Evolutionary conservation across 345 rosid species (phyloP).

Genomic region (Garcia nutans): DNA sequence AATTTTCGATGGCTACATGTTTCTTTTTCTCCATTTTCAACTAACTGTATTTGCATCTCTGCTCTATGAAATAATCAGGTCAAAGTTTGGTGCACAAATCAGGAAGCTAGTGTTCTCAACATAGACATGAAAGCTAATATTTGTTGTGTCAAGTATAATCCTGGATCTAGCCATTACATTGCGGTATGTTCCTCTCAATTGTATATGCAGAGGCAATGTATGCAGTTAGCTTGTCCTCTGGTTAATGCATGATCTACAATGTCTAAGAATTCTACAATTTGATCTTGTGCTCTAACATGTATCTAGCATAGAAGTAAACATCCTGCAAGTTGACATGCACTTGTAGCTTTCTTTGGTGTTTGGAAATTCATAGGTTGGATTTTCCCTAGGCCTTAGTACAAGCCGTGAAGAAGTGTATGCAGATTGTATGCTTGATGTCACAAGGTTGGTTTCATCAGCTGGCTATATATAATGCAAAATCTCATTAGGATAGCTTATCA

Average conservation of each 20-base stretch:
- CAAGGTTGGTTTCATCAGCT: not conserved
- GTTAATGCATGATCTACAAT: not conserved
- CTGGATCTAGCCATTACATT: slow-evolving; percentile 89
- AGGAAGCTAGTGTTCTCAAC: slow-evolving; percentile 90
- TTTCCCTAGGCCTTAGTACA: not conserved
- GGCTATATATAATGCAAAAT: not conserved
- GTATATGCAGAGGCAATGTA: not conserved
- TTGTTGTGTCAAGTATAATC: slow-evolving; percentile 97
- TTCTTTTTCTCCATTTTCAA: slow-evolving; percentile 4
- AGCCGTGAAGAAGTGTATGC: not conserved
- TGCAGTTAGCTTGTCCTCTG: not conserved
- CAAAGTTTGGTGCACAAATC: slow-evolving; percentile 96
- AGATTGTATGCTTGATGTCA: not conserved
- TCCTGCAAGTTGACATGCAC: slow-evolving; percentile 1
- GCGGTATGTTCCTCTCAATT: slow-evolving; percentile 56
- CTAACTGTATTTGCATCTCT: slow-evolving; percentile 20
- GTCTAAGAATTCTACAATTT: not conserved
- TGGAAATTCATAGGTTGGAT: slow-evolving; percentile 1
- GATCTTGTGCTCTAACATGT: not conserved
- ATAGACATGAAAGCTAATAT: slow-evolving; percentile 99
- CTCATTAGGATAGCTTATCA: not conserved
- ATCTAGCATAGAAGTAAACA: not conserved
- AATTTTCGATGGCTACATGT: not conserved
- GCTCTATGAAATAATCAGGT: slow-evolving; percentile 51
- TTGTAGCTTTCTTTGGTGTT: not conserved